phyloP scores from a whole-genome alignment of 1,139 yeast genomes.

The Candida frijolesensis region DNA sequence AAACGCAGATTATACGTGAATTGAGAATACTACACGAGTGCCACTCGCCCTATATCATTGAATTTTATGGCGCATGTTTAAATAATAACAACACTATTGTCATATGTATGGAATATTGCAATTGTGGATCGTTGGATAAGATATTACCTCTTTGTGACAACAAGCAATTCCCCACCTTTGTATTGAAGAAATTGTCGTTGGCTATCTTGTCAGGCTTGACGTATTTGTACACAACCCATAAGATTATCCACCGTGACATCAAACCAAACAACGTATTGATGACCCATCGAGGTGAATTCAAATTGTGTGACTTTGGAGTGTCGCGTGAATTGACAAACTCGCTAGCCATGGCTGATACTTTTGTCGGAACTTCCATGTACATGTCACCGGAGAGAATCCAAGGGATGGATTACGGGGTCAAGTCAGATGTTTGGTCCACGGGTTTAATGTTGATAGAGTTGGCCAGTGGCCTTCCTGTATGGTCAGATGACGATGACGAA shows the following conservation, averaged over 20 bases:
- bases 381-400: slow-evolving; percentile 98
- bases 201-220: slow-evolving; percentile 80
- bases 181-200: slow-evolving; percentile 72
- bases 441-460: slow-evolving; percentile 89
- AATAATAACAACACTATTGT: slow-evolving; percentile 67
- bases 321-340: slow-evolving; percentile 89
- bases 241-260: slow-evolving; percentile 83
- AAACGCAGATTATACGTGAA: slow-evolving; percentile 86
- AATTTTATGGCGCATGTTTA: slow-evolving; percentile 86
- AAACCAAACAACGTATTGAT: slow-evolving; percentile 64
- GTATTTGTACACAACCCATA: slow-evolving; percentile 77
- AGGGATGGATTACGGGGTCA: slow-evolving; percentile 88
- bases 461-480: slow-evolving; percentile 69
- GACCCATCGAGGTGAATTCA: slow-evolving; percentile 78
- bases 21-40: slow-evolving; percentile 90
- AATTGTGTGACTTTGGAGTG: slow-evolving; percentile 93
- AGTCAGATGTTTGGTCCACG: slow-evolving; percentile 95
- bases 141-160: slow-evolving; percentile 57
- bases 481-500: slow-evolving; percentile 38
- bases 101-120: slow-evolving; percentile 95
- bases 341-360: slow-evolving; percentile 82
- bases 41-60: slow-evolving; percentile 78
- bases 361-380: slow-evolving; percentile 95
- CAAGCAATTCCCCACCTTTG: slow-evolving; percentile 55
- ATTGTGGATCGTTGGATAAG: slow-evolving; percentile 89